These are phyloP conservation scores for Herpetomonas tarakana DNA, from an alignment of 208 protist genomes.

Conservation along the genomic window DNA sequence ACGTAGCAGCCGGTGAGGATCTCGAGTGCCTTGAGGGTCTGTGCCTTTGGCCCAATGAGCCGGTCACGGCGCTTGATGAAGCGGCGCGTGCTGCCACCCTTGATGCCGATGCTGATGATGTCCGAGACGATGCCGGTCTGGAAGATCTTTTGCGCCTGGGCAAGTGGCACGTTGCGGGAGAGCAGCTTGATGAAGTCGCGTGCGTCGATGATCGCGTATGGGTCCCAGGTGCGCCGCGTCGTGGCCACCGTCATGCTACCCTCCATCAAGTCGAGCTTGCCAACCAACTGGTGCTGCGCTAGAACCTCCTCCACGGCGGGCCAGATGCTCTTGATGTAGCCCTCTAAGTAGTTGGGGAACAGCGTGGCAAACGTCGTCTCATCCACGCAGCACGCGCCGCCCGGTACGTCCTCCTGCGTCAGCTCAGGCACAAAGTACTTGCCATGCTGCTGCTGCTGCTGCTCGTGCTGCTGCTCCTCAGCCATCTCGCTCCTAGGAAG, in stretches of 20 bases:
- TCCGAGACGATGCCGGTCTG: constrained; percentile 97
- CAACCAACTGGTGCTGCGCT: constrained; percentile 91
- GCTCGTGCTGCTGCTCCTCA: no score
- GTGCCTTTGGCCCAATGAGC: constrained; percentile 97
- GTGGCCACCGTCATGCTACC: constrained; percentile 98
- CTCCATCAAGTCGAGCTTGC: constrained; percentile 94
- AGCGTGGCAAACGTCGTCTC: constrained; percentile 97
- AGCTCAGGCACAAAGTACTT: constrained; percentile 83
- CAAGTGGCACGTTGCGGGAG: constrained; percentile 94
- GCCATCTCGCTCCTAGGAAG: no score
- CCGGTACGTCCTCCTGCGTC: constrained; percentile 83
- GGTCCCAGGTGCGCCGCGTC: constrained; percentile 98
- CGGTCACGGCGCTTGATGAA: constrained; percentile 99
- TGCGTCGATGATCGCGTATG: constrained; percentile 98
- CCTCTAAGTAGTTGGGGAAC: constrained; percentile 98
- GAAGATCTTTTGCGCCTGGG: constrained; percentile 97
- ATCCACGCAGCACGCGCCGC: constrained; percentile 89
- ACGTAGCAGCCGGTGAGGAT: constrained; percentile 99
- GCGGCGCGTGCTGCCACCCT: constrained; percentile 95
- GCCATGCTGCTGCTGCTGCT: constrained; percentile 23
- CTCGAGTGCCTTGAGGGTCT: constrained; percentile 98
- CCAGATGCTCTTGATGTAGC: constrained; percentile 96
- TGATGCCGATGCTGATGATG: constrained; percentile 98
- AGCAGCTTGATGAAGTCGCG: constrained; percentile 98
- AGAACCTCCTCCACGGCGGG: constrained; percentile 92